Conservation (phyloP, 768 basidiomycete species). For the Sarcodon aspratus region DNA sequence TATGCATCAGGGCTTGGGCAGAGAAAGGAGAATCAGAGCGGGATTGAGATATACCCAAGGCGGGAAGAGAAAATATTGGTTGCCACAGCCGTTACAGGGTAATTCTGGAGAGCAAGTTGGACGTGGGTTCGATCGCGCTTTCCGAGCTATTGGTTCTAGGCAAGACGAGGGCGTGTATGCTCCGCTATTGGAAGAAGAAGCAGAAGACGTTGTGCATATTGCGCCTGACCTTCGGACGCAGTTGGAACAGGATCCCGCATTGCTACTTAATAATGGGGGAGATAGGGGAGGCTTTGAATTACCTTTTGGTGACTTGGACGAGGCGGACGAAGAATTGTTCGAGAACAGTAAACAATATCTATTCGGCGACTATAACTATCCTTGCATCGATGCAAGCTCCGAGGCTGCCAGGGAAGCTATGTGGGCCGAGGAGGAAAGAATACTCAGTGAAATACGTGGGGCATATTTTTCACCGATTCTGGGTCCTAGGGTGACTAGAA, state of each 20-base stretch:
- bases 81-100: slow-evolving; percentile 51
- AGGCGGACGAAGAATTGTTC: slow-evolving; percentile 68
- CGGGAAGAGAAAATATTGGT: slow-evolving; percentile 94
- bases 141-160: slow-evolving; percentile 27
- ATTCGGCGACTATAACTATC: slow-evolving; percentile 89
- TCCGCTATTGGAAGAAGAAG: slow-evolving; percentile 59
- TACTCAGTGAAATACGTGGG: slow-evolving; percentile 62
- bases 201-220: slow-evolving; percentile 51
- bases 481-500: slow-evolving; percentile 28
- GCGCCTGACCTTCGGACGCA: slow-evolving; percentile 40
- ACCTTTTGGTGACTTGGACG: slow-evolving; percentile 59
- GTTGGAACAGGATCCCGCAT: slow-evolving; percentile 8
- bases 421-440: slow-evolving; percentile 82
- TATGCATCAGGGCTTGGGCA: slow-evolving; percentile 81
- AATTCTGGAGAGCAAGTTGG: slow-evolving; percentile 28
- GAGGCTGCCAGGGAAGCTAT: slow-evolving; percentile 53
- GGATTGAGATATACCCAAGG: slow-evolving; percentile 87
- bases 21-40: slow-evolving; percentile 81
- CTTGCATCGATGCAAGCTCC: slow-evolving; percentile 78
- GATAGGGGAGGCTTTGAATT: slow-evolving; percentile 35
- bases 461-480: slow-evolving; percentile 60
- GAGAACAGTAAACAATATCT: slow-evolving; percentile 65
- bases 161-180: slow-evolving; percentile 55
- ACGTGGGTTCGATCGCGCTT: slow-evolving; percentile 29
- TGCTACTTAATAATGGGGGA: slow-evolving; percentile 13